Percentiles rank a stretch among this genome's conserved stretches.
Conservation (phyloP, 805 yeast genomes). For the Lipomyces mesembrius region DNA sequence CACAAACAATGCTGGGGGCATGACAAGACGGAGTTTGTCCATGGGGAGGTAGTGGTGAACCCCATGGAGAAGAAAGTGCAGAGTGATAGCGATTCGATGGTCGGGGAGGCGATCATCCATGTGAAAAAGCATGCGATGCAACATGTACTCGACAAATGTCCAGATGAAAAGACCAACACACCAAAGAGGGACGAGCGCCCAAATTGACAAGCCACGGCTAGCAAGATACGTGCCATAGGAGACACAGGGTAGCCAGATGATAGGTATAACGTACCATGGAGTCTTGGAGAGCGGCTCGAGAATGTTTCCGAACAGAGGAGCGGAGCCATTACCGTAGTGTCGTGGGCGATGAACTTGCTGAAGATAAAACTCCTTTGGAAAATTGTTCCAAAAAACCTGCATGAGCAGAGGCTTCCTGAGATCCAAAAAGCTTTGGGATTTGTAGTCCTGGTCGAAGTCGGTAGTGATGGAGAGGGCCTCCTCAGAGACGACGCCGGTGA, state of each 20-base stretch:
- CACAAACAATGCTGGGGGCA: constrained; percentile 90
- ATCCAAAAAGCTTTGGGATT: constrained; percentile 84
- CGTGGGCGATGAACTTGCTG: constrained; percentile 98
- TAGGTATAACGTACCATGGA: constrained; percentile 93
- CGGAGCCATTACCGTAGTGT: constrained; percentile 96
- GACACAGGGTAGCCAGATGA: constrained; percentile 84
- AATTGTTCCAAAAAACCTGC: constrained; percentile 77
- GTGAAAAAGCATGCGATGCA: constrained; percentile 94
- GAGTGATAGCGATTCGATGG: constrained; percentile 68
- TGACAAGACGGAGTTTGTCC: constrained; percentile 90
- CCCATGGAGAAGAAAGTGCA: constrained; percentile 93
- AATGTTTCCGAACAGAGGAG: constrained; percentile 92
- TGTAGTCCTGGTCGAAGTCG: constrained; percentile 70
- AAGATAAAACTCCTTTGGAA: constrained; percentile 85
- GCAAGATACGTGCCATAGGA: constrained; percentile 66
- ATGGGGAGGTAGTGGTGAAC: constrained; percentile 97
- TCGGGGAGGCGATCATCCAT: constrained; percentile 86
- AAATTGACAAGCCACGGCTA: constrained; percentile 52
- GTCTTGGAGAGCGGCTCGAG: constrained; percentile 89
- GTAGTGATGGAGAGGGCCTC: constrained; percentile 78
- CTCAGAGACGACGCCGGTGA: constrained; percentile 65
- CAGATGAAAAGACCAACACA: constrained; percentile 83
- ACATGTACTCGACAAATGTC: constrained; percentile 85
- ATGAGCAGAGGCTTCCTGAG: constrained; percentile 76
- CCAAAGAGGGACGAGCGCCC: constrained; percentile 63